A percentile compares a stretch with the other conserved stretches of the same genome.
phyloP scores from a whole-genome alignment of 108 stramenopile genomes.

The Epithemia pelagica region DNA sequence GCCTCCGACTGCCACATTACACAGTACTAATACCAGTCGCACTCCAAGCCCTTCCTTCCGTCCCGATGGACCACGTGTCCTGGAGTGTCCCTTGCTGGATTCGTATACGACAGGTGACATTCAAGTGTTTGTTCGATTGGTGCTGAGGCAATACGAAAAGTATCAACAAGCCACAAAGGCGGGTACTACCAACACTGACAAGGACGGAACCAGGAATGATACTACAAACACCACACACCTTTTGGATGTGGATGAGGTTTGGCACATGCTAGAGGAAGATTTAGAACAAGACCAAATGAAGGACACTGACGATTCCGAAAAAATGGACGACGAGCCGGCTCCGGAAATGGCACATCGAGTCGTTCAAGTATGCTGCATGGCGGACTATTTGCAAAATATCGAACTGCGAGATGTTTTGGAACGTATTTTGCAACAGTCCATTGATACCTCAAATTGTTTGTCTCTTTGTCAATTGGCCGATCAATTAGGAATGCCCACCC shows the following conservation, averaged over 20 bases:
- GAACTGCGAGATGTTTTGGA: constrained; percentile 31
- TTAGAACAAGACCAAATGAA: background rate
- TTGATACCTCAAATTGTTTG: constrained; percentile 66
- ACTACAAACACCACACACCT: constrained; percentile 1
- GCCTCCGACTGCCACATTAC: background rate
- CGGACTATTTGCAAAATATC: constrained; percentile 61
- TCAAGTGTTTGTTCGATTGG: constrained; percentile 10
- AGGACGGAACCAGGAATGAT: constrained; percentile 11
- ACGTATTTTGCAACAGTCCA: constrained; percentile 31
- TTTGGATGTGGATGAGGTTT: constrained; percentile 1
- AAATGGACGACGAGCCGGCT: background rate
- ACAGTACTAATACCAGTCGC: too few species aligned
- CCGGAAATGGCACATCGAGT: background rate
- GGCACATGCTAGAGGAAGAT: constrained; percentile 5
- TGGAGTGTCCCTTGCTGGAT: too few species aligned
- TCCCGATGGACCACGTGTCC: too few species aligned
- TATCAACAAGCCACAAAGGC: background rate
- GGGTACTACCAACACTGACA: background rate
- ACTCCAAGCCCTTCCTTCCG: background rate
- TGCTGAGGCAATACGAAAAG: background rate
- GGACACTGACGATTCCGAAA: background rate
- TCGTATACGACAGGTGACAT: constrained; percentile 1
- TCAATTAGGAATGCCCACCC: constrained; percentile 38
- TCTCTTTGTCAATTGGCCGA: constrained; percentile 65
- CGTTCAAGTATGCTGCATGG: constrained; percentile 60